These are phyloP conservation scores for Picea abies DNA, from an alignment of 83 land plant species.

Conservation along the genomic window DNA sequence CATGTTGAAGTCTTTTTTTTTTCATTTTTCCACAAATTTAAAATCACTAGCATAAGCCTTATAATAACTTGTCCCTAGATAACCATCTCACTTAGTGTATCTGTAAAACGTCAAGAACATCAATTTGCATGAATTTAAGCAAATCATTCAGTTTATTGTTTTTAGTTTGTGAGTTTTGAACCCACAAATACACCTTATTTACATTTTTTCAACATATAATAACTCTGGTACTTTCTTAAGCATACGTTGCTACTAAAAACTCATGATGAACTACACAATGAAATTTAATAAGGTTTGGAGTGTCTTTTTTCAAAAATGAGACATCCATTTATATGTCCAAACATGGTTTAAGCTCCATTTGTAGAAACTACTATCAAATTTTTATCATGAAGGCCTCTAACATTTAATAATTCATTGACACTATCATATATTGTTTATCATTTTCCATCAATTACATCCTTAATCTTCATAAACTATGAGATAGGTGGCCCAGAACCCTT, in stretches of 20 bases:
- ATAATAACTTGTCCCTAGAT: too few species aligned
- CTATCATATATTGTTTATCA: neutral
- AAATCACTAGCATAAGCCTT: too few species aligned
- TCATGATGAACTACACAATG: neutral
- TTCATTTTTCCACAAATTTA: too few species aligned
- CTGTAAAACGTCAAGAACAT: too few species aligned
- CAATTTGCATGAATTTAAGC: too few species aligned
- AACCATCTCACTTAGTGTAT: too few species aligned
- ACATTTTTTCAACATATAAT: too few species aligned
- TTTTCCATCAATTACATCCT: neutral
- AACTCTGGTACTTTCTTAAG: too few species aligned
- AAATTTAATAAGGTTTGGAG: neutral
- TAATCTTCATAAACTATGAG: neutral
- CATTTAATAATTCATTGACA: neutral
- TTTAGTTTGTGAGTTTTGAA: too few species aligned
- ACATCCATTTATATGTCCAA: neutral
- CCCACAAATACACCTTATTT: too few species aligned
- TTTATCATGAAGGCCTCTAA: neutral
- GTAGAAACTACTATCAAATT: neutral
- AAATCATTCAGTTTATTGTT: too few species aligned
- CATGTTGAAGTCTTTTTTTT: too few species aligned
- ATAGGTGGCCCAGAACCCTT: neutral
- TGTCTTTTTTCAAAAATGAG: neutral
- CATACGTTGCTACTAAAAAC: neutral
- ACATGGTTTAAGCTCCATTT: neutral